These are phyloP conservation scores for Calvatia gigantea DNA, from an alignment of 768 basidiomycete species.

Conservation along the genomic window DNA sequence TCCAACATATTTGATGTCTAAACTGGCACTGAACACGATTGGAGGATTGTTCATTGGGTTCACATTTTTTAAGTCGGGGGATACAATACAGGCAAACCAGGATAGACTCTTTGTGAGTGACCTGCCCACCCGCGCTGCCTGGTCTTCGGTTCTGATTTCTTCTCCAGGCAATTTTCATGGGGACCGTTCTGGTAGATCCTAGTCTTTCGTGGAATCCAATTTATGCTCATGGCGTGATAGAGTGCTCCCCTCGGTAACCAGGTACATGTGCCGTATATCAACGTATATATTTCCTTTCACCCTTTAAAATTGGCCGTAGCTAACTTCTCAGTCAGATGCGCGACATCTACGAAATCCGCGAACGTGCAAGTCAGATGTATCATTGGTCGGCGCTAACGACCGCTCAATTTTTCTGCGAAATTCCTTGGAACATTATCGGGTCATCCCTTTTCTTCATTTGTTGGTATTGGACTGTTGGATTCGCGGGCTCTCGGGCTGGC, in stretches of 20 bases:
- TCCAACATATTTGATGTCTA: constrained; percentile 59
- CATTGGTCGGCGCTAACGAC: constrained; percentile 59
- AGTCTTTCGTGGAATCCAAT: not conserved
- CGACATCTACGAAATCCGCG: constrained; percentile 64
- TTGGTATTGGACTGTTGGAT: constrained; percentile 75
- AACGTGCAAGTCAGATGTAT: constrained; percentile 63
- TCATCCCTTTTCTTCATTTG: constrained; percentile 62
- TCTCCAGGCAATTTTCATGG: constrained; percentile 53
- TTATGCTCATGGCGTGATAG: constrained; percentile 14
- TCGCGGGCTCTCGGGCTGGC: constrained; percentile 47
- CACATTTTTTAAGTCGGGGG: constrained; percentile 58
- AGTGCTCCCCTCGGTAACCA: constrained; percentile 57
- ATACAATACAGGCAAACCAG: constrained; percentile 54
- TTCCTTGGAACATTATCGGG: constrained; percentile 65
- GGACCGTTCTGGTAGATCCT: constrained; percentile 38
- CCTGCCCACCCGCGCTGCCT: constrained; percentile 8
- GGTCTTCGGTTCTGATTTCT: not conserved
- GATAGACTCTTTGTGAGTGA: constrained; percentile 61
- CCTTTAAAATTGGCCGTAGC: not conserved
- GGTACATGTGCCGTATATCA: constrained; percentile 59
- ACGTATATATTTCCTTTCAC: constrained; percentile 17
- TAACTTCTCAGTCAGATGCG: constrained; percentile 34
- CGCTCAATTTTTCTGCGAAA: constrained; percentile 51
- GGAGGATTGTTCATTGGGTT: constrained; percentile 59
- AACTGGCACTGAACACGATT: constrained; percentile 51